phyloP scores from a whole-genome alignment of 2,329 filamentous ascomycete species.

The Sporothrix variecibatus region DNA sequence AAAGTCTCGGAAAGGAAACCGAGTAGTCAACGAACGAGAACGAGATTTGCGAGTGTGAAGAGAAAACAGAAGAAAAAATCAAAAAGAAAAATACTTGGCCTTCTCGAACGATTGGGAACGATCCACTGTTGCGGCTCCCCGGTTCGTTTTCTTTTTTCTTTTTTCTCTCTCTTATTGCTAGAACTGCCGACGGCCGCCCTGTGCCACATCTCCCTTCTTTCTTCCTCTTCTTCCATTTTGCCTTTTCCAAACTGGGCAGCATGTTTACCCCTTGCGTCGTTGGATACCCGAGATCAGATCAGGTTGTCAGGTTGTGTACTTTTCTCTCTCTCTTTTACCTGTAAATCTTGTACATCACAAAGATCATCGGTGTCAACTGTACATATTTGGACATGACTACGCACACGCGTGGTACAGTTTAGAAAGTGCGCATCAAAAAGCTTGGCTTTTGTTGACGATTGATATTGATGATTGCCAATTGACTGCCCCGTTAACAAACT shows the following conservation, averaged over 20 bases:
- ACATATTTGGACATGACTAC: neutral
- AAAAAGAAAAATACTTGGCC: neutral
- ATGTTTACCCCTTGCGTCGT: constrained; percentile 16
- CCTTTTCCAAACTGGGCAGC: constrained; percentile 10
- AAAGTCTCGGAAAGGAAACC: neutral
- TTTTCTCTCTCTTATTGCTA: neutral
- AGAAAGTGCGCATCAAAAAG: neutral
- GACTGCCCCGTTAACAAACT: neutral
- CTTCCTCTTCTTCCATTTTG: neutral
- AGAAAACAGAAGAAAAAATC: neutral
- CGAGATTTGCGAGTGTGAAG: neutral
- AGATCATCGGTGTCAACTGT: constrained; percentile 1
- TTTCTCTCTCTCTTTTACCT: neutral
- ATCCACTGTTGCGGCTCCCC: neutral
- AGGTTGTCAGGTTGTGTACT: too few species aligned
- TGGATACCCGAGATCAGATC: neutral
- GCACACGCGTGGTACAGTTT: neutral
- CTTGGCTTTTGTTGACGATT: constrained; percentile 12
- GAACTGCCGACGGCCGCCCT: neutral
- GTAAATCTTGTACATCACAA: neutral
- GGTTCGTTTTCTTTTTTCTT: neutral
- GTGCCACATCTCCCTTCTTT: neutral
- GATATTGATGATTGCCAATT: neutral
- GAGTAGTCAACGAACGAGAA: neutral
- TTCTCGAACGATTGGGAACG: constrained; percentile 1